Conservation (phyloP, 2,329 filamentous ascomycete genomes). For the Botryotinia convoluta region DNA sequence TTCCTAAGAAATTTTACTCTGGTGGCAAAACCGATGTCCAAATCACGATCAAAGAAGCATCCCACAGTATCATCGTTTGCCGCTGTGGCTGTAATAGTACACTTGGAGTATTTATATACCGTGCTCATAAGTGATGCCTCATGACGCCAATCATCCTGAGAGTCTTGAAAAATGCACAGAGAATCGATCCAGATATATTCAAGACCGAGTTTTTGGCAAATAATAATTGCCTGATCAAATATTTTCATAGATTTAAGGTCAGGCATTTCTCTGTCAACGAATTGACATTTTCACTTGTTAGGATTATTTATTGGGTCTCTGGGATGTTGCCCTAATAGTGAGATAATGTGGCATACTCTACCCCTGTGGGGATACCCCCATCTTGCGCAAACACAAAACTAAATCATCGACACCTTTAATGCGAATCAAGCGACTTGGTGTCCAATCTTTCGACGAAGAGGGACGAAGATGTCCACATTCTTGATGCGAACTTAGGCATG, state of each 20-base stretch:
- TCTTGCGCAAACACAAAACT: neutral
- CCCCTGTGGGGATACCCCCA: neutral
- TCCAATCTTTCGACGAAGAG: neutral
- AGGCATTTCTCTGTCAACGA: neutral
- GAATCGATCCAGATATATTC: neutral
- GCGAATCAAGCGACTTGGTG: neutral
- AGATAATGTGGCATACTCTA: neutral
- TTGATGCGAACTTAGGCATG: neutral
- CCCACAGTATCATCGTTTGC: neutral
- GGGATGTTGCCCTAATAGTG: neutral
- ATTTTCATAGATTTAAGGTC: neutral
- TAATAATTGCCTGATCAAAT: neutral
- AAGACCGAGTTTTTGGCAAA: neutral
- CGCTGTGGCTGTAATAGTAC: neutral
- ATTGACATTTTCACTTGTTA: fast-evolving
- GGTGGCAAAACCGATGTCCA: neutral
- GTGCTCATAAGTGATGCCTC: neutral
- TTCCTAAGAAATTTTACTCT: neutral
- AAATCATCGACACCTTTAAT: neutral
- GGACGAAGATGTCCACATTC: fast-evolving
- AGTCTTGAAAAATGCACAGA: neutral
- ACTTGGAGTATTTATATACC: neutral
- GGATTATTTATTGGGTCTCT: neutral
- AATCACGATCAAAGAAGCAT: neutral
- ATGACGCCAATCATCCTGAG: neutral